A percentile compares a stretch with the other conserved stretches of the same genome.
Evolutionary conservation across 2,329 filamentous ascomycete species (phyloP).

Genomic region (Amauroascus niger): DNA sequence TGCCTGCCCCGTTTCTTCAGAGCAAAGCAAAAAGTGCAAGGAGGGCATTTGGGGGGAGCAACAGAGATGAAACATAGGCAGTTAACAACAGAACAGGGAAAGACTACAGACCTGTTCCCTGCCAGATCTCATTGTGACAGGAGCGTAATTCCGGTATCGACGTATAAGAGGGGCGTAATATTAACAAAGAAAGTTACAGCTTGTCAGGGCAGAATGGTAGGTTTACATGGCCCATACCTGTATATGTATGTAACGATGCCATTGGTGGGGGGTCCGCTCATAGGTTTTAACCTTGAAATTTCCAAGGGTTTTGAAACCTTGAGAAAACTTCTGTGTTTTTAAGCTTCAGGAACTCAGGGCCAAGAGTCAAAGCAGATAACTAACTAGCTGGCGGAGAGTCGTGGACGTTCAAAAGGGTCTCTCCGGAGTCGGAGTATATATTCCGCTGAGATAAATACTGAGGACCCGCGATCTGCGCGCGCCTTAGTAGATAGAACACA

Average conservation of each 20-base stretch:
- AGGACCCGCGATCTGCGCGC: not conserved
- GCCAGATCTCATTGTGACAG: not conserved
- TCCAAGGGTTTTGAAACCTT: not conserved
- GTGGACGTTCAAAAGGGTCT: not conserved
- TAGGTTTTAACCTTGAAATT: not conserved
- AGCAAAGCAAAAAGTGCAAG: not conserved
- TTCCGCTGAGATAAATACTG: not conserved
- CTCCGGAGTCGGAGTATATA: not conserved
- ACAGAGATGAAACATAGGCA: conserved; percentile 2
- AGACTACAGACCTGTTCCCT: not conserved
- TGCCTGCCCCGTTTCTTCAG: not conserved
- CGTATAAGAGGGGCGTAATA: not conserved
- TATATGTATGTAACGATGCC: not conserved
- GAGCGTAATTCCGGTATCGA: not conserved
- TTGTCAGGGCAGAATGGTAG: not conserved
- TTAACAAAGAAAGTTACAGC: not conserved
- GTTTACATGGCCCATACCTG: not conserved
- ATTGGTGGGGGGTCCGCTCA: not conserved
- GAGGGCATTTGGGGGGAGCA: not conserved
- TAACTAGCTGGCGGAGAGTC: not conserved
- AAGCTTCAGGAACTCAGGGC: conserved; percentile 3
- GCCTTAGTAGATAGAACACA: not conserved
- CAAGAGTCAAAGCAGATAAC: not conserved
- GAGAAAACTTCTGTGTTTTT: not conserved
- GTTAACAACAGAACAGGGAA: not conserved